Conservation (phyloP, 169 alveolate species). For the Fabrea salina region DNA sequence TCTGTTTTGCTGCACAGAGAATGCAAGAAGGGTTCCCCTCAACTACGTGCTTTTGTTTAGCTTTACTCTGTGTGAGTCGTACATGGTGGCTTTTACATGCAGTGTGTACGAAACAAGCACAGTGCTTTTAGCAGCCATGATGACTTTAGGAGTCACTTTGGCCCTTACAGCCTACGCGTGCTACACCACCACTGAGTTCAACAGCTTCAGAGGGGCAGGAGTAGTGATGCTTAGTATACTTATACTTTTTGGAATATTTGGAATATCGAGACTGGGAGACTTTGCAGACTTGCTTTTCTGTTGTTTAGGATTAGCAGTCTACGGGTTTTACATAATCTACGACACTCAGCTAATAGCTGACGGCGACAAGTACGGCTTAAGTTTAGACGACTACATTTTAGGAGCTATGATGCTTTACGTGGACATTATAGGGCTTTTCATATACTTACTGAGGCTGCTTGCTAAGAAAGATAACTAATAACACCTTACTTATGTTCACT, state of each 20-base stretch:
- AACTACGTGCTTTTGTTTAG: constrained; percentile 65
- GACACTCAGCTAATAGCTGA: constrained; percentile 84
- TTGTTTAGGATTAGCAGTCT: constrained; percentile 43
- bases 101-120: constrained; percentile 11
- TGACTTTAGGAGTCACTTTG: constrained; percentile 39
- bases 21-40: constrained; percentile 71
- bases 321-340: constrained; percentile 65
- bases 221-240: background rate
- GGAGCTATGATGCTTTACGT: constrained; percentile 82
- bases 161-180: constrained; percentile 47
- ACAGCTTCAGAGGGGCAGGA: background rate
- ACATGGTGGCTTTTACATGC: constrained; percentile 50
- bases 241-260: constrained; percentile 23
- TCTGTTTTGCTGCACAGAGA: constrained; percentile 50
- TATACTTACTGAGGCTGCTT: constrained; percentile 49
- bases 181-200: constrained; percentile 26
- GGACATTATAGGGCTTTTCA: constrained; percentile 74
- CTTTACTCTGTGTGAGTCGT: constrained; percentile 70
- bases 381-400: constrained; percentile 77
- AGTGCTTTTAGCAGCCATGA: constrained; percentile 46
- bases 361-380: constrained; percentile 62
- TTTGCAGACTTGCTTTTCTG: constrained; percentile 22
- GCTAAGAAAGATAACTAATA: background rate
- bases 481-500: constrained; percentile 29
- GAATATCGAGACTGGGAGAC: constrained; percentile 2